Evolutionary conservation across 228 moss, liverwort and hornwort genomes (phyloP), one percentile per base, ranked within the genome.

Genomic region (Sphagnum magellanicum): DNA sequence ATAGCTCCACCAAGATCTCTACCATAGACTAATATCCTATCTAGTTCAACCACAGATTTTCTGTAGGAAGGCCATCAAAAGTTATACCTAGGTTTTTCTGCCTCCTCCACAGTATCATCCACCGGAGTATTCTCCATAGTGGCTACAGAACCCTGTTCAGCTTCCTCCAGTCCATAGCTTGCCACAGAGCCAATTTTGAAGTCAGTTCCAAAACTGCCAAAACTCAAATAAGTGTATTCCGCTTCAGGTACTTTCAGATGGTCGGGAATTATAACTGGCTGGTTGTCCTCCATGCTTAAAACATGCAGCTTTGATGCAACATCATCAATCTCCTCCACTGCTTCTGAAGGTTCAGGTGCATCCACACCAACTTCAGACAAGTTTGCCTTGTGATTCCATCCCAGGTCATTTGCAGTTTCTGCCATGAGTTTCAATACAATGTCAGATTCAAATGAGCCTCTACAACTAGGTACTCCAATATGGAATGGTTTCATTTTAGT

Each of bases 161-260:
- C 73, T 32, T 93, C 97, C 69, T 93, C 91, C 5, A 81, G 69
- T 5, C 73, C 87, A 73, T 84, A 87, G 68, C 75, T 84, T 6
- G 89, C 61, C 6, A 87, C 67, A 46, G 88, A 90, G 50, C 84
- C 83, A 4, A 81, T 81, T 17, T 84, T 86, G 74, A 93, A 98
- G 53, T 88, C 96, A 32, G 93, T 78, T 48, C 78, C 93, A 68
- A 98, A 93, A 79, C 93, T 98, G 10, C 98, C 98, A 65, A 98
- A 98, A 74, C 92, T 93, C 84, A 98, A 77, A 48, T 88, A 89
- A 6, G 97, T 85, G 51, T 81, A 79, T 68, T 98, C 98, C 11
- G 91, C 87, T 64, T 93, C 98, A 17, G 88, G 87, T 53, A 93
- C 93, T 67, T 90, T 90, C n/a, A 93, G 85, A 63, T 92, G 93